Evolutionary conservation across 2,329 filamentous ascomycete species (phyloP).

Genomic region (Pezicula neosporulosa): DNA sequence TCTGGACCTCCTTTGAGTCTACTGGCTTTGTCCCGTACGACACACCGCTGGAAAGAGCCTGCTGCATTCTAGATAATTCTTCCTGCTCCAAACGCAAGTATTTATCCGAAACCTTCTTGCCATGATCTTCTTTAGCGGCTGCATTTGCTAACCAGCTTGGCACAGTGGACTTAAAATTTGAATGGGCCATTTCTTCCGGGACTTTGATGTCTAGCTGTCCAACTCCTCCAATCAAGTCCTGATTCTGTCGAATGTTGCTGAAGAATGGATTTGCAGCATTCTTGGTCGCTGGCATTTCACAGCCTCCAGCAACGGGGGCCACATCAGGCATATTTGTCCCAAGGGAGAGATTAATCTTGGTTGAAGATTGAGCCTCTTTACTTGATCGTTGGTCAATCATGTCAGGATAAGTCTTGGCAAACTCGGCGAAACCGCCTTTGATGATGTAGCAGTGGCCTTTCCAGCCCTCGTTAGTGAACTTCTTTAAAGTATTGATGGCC

Average conservation of each 20-base stretch:
- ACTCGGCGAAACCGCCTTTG: conserved; percentile 75
- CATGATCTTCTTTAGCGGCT: conserved; percentile 63
- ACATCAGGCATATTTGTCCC: conserved; percentile 46
- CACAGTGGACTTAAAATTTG: conserved; percentile 39
- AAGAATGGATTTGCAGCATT: conserved; percentile 86
- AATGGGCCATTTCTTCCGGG: conserved; percentile 47
- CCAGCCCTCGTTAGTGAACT: conserved; percentile 85
- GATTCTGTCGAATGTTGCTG: conserved; percentile 92
- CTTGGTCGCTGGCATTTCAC: conserved; percentile 69
- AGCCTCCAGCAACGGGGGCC: conserved; percentile 83
- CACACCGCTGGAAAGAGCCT: conserved; percentile 63
- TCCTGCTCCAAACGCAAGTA: conserved; percentile 81
- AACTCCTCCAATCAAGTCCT: conserved; percentile 90
- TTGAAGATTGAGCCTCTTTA: conserved; percentile 29
- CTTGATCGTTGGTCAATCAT: conserved; percentile 52
- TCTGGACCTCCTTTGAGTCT: conserved; percentile 49
- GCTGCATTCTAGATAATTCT: conserved; percentile 90
- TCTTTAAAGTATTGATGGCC: conserved; percentile 85
- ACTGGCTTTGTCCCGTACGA: conserved; percentile 44
- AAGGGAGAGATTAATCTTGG: conserved; percentile 46
- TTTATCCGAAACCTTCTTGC: conserved; percentile 75
- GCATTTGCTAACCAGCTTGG: conserved; percentile 77
- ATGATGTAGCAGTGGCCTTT: conserved; percentile 70
- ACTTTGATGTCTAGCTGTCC: conserved; percentile 70
- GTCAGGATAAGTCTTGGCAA: conserved; percentile 63